These are phyloP conservation scores for Cyclanthera cordifolia DNA, from an alignment of 306 rosid species.

Conservation along the genomic window DNA sequence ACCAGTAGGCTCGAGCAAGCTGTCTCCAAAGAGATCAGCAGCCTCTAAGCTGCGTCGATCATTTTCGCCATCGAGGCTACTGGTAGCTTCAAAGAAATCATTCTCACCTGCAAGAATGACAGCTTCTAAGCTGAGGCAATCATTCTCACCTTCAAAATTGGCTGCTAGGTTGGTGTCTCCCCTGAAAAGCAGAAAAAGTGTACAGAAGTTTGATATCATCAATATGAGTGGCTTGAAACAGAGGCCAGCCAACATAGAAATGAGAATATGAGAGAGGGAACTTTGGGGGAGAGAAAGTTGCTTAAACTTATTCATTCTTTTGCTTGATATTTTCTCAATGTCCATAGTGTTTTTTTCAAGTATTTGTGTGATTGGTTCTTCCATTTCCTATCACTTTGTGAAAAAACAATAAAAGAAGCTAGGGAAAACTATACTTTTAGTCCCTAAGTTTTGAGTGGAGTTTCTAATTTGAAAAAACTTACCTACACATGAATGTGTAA, in stretches of 20 bases:
- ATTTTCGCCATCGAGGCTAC: slow-evolving; percentile 23
- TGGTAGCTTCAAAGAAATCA: slow-evolving; percentile 39
- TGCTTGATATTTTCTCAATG: not conserved
- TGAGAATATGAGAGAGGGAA: slow-evolving; percentile 24
- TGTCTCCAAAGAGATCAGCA: slow-evolving; percentile 52
- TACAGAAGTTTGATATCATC: slow-evolving; percentile 28
- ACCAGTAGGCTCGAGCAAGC: slow-evolving; percentile 22
- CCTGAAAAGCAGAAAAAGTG: slow-evolving; percentile 44
- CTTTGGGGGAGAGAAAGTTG: not conserved
- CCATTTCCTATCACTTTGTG: too few relatives aligned
- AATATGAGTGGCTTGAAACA: slow-evolving; percentile 53
- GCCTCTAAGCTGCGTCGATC: slow-evolving; percentile 54
- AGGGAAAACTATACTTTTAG: too few relatives aligned
- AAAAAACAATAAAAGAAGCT: too few relatives aligned
- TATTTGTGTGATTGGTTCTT: too few relatives aligned
- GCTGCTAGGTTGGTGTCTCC: slow-evolving; percentile 64
- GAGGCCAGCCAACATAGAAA: slow-evolving; percentile 31
- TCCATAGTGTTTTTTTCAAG: too few relatives aligned
- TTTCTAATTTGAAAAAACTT: too few relatives aligned
- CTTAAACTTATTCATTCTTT: not conserved
- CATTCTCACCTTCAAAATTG: slow-evolving; percentile 56
- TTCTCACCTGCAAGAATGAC: slow-evolving; percentile 26
- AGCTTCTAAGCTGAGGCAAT: slow-evolving; percentile 28
- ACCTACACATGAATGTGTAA: too few relatives aligned
- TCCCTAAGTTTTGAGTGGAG: too few relatives aligned